A percentile compares a stretch with the other conserved stretches of the same genome.
phyloP scores from a whole-genome alignment of 192 early-diverging fungal genomes.

The Podila epicladia region DNA sequence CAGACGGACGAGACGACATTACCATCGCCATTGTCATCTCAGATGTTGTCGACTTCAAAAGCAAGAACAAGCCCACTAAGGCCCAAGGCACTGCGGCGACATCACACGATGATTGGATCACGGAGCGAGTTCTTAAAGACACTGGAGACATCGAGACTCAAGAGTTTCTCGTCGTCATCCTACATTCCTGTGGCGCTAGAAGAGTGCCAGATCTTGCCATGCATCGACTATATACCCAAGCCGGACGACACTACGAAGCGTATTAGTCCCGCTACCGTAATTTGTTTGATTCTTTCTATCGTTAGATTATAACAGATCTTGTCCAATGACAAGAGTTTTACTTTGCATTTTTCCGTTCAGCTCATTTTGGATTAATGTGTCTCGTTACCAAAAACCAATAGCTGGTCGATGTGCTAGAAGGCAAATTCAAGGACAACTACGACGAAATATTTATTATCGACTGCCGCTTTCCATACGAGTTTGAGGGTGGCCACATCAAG shows the following conservation, averaged over 20 bases:
- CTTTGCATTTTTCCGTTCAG: neutral
- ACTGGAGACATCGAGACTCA: constrained; percentile 4
- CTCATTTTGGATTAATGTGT: neutral
- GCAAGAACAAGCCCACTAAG: neutral
- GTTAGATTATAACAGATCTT: neutral
- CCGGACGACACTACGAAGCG: constrained; percentile 71
- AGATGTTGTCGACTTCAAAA: neutral
- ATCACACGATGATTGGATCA: constrained; percentile 42
- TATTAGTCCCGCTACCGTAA: constrained; percentile 64
- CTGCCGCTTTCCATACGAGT: constrained; percentile 91
- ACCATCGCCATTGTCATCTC: neutral
- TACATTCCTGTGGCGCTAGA: constrained; percentile 33
- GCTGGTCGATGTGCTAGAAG: constrained; percentile 73
- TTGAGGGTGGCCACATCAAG: constrained; percentile 84
- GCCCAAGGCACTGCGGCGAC: constrained; percentile 22
- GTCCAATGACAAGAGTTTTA: neutral
- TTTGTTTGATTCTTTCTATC: neutral
- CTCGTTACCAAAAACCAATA: constrained; percentile 13
- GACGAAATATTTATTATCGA: constrained; percentile 80
- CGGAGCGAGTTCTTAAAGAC: constrained; percentile 43
- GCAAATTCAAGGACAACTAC: constrained; percentile 64
- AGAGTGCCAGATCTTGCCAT: constrained; percentile 67
- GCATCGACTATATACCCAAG: constrained; percentile 38
- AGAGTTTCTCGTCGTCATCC: constrained; percentile 9
- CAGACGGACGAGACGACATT: neutral